These are phyloP conservation scores for Thozetella sp. DNA, from an alignment of 495 filamentous ascomycete genomes.

Conservation along the genomic window DNA sequence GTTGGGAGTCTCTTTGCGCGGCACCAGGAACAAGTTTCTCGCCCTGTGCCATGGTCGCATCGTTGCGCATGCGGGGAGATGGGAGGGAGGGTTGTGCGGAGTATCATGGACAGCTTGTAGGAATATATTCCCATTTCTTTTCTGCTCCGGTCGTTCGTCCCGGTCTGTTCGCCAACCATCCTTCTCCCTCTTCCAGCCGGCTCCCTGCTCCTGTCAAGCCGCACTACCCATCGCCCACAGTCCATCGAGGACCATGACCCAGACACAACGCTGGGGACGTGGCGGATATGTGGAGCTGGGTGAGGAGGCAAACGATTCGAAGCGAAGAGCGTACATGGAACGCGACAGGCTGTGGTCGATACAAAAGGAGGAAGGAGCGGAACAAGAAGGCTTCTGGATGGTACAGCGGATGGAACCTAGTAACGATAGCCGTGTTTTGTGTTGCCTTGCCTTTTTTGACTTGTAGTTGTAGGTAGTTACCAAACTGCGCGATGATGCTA, in stretches of 20 bases:
- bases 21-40: background rate
- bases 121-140: slow-evolving; percentile 4
- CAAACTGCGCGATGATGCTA: background rate
- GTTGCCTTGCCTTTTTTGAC: background rate
- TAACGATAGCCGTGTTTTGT: background rate
- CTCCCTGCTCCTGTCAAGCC: background rate
- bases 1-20: background rate
- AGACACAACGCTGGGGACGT: too few relatives aligned
- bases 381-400: background rate
- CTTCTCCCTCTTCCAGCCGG: background rate
- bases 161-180: background rate
- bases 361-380: background rate
- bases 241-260: too few relatives aligned
- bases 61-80: too few relatives aligned
- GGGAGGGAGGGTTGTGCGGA: background rate
- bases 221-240: too few relatives aligned
- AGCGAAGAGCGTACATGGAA: background rate
- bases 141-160: background rate
- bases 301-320: too few relatives aligned
- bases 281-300: too few relatives aligned
- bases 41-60: background rate
- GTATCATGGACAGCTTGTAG: slow-evolving; percentile 1
- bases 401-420: background rate
- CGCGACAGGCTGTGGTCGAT: background rate
- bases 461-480: background rate